phyloP scores from a whole-genome alignment of 2,329 filamentous ascomycete genomes.

The Leptographium flavum region DNA sequence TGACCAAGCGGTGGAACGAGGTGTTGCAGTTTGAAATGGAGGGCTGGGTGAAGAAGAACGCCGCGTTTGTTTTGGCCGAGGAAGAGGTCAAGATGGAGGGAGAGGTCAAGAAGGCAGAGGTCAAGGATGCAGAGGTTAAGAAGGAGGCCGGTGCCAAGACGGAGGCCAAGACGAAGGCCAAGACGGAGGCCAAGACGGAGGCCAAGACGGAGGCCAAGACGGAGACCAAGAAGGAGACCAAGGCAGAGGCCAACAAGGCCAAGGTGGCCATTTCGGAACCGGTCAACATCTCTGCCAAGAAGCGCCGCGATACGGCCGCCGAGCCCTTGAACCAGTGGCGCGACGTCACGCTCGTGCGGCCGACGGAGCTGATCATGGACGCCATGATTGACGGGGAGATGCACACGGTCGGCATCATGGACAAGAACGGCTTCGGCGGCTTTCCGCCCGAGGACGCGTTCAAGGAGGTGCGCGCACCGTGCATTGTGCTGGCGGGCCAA shows the following conservation, averaged over 20 bases:
- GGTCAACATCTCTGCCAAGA: not conserved
- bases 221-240: too few species aligned
- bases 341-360: slow-evolving; percentile 12
- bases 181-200: too few species aligned
- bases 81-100: too few species aligned
- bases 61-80: too few species aligned
- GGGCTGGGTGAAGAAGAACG: slow-evolving; percentile 26
- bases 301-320: not conserved
- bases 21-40: slow-evolving; percentile 24
- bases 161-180: too few species aligned
- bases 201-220: too few species aligned
- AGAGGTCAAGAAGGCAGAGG: too few species aligned
- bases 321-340: not conserved
- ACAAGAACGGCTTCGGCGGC: slow-evolving; percentile 28
- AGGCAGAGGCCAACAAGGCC: not conserved
- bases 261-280: not conserved
- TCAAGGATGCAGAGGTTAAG: too few species aligned
- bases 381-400: slow-evolving; percentile 20
- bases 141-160: too few species aligned
- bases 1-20: slow-evolving; percentile 37
- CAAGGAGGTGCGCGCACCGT: slow-evolving; percentile 28
- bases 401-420: slow-evolving; percentile 19
- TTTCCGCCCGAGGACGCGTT: slow-evolving; percentile 21
- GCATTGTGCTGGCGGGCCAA: slow-evolving; percentile 13
- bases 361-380: slow-evolving; percentile 27